Conservation (phyloP, 345 rosid genomes). For the Bruguiera parviflora region DNA sequence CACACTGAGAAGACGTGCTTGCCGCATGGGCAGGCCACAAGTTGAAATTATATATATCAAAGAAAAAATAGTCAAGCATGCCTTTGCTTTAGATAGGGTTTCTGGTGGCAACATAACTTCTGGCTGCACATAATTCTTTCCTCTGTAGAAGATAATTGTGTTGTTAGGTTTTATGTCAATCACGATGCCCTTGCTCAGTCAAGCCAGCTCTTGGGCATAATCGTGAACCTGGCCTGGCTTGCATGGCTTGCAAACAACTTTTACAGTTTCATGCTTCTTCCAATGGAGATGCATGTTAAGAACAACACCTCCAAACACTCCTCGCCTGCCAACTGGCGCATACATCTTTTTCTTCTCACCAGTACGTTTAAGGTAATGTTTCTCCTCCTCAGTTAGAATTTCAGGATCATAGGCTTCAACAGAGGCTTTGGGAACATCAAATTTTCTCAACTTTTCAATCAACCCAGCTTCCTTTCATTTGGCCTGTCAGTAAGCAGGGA, state of each 20-base stretch:
- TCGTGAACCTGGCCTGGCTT: slow-evolving; percentile 73
- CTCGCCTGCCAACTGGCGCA: slow-evolving; percentile 83
- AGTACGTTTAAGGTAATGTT: slow-evolving; percentile 81
- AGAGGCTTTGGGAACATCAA: slow-evolving; percentile 51
- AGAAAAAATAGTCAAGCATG: slow-evolving; percentile 4
- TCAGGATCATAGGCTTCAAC: slow-evolving; percentile 74
- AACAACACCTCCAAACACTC: slow-evolving; percentile 95
- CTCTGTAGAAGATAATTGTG: slow-evolving; percentile 70
- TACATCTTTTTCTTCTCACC: slow-evolving; percentile 86
- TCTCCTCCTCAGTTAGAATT: slow-evolving; percentile 84
- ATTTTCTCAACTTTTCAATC: slow-evolving; percentile 83
- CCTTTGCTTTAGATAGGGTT: slow-evolving; percentile 80
- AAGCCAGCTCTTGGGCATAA: slow-evolving; percentile 77
- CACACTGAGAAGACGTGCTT: neutral
- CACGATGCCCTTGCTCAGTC: slow-evolving; percentile 75
- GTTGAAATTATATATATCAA: neutral
- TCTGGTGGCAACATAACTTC: slow-evolving; percentile 66
- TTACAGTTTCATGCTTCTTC: slow-evolving; percentile 95
- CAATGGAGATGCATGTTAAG: slow-evolving; percentile 95
- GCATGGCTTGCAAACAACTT: slow-evolving; percentile 87
- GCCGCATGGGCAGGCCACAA: neutral
- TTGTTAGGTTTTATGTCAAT: slow-evolving; percentile 76
- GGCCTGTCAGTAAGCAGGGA: slow-evolving; percentile 42
- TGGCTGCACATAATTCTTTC: slow-evolving; percentile 87
- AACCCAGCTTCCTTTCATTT: slow-evolving; percentile 86